Evolutionary conservation across 2,329 filamentous ascomycete species (phyloP), one percentile per base, ranked within the genome.

Genomic region (Clathrospora elynae): DNA sequence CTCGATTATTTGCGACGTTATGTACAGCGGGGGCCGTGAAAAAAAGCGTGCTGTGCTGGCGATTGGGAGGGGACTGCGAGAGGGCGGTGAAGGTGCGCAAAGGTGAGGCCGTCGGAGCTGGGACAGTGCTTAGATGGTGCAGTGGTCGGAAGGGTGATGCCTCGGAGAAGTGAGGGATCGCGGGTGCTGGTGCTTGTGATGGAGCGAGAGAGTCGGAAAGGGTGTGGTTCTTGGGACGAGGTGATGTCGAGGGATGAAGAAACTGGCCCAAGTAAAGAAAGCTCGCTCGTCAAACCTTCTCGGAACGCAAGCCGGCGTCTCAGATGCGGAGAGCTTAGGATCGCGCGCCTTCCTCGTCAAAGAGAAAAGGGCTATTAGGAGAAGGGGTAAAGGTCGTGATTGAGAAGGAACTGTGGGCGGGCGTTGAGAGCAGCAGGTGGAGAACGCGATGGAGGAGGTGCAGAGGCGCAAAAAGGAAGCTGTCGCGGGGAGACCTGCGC

Each of bases 31-130:
- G 81, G 81, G 83, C 85, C 87, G 86, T 62, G 76, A 89, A 90
- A 78, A 86, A 90, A 91, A 92, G 90, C 86, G 85, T 88, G 88
- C 86, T 90, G 87, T 91, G 87, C 72, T 77, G 64, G 59, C 61
- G 61, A 40, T 41, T 49, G 61, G 57, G 38, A 46, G 52, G 57
- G 60, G 55, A 56, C 44, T 59, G 67, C 60, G 60, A 56, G 46
- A 51, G 54, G 51, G 55, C 55, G 53, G 55, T 60, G 53, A 39
- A 51, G 51, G 50, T 53, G 57, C 53, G 61, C 46, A 49, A 49
- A 65, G 63, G 62, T 55, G 61, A 68, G 62, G 53, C 64, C 62
- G 62, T 57, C 61, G 61, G 55, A 65, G 58, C 58, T 58, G 53
- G 59, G 55, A 54, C 51, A 57, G 55, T 54, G 56, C 54, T 59